These are phyloP conservation scores for Malus orientalis DNA, from an alignment of 306 rosid species.

Conservation along the genomic window DNA sequence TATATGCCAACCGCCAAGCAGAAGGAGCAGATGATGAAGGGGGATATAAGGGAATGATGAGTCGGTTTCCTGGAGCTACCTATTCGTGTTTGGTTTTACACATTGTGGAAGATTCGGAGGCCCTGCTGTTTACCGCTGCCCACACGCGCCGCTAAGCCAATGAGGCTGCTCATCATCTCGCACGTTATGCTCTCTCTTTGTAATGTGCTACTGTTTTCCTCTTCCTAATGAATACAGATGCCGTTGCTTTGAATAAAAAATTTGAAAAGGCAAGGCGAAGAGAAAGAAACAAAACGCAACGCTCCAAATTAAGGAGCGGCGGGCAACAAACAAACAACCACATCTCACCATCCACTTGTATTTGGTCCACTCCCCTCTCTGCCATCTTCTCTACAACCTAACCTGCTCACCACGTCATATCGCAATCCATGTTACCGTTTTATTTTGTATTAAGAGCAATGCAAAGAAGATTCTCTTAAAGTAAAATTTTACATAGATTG, in stretches of 20 bases:
- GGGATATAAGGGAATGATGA: neutral
- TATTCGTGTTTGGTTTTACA: no score
- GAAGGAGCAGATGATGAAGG: neutral
- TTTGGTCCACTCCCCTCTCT: neutral
- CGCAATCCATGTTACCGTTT: neutral
- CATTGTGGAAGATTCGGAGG: no score
- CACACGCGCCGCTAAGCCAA: no score
- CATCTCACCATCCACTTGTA: slow-evolving; percentile 10
- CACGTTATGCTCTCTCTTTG: no score
- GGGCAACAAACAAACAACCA: neutral
- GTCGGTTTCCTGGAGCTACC: neutral
- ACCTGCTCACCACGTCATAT: neutral
- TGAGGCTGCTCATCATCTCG: no score
- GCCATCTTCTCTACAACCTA: neutral
- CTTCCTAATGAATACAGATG: no score
- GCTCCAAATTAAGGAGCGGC: slow-evolving; percentile 35
- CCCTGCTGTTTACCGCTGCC: no score
- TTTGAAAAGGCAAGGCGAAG: neutral
- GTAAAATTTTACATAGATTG: no score
- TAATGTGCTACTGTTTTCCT: no score
- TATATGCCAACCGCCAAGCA: neutral
- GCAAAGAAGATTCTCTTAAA: fast-evolving
- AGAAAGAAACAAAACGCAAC: neutral
- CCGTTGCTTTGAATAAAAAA: no score
- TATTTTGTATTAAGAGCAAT: neutral